Conservation (phyloP, 768 basidiomycete genomes). For the Phanerochaete sordida region DNA sequence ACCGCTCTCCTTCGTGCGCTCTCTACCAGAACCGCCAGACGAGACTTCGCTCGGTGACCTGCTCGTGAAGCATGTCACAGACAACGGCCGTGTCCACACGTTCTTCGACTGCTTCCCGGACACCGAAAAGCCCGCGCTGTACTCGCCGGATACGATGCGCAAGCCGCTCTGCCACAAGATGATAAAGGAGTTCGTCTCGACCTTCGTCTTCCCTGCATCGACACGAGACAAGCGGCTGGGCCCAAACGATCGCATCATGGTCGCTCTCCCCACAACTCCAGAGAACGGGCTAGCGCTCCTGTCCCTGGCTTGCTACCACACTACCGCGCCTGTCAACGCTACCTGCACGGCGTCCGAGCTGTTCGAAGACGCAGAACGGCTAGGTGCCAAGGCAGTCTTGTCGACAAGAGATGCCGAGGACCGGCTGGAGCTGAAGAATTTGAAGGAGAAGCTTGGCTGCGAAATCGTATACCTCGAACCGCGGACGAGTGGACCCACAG, state of each 20-base stretch:
- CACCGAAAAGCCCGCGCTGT: conserved; percentile 33
- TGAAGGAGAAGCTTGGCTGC: conserved; percentile 34
- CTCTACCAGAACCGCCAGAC: conserved; percentile 20
- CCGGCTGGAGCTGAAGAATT: conserved; percentile 32
- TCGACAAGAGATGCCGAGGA: conserved; percentile 38
- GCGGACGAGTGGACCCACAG: conserved; percentile 8
- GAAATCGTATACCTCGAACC: conserved; percentile 30
- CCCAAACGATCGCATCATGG: conserved; percentile 44
- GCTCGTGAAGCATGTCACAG: conserved; percentile 30
- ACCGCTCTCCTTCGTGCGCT: conserved; percentile 28
- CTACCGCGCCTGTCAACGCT: conserved; percentile 45
- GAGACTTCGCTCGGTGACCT: conserved; percentile 35
- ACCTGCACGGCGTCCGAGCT: conserved; percentile 43
- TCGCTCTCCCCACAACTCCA: conserved; percentile 41
- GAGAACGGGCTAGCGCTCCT: conserved; percentile 46
- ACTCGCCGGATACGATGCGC: conserved; percentile 35
- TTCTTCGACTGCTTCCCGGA: conserved; percentile 39
- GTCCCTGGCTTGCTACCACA: conserved; percentile 39
- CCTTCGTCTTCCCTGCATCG: conserved; percentile 37
- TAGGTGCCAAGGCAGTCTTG: conserved; percentile 38
- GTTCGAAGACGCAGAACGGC: conserved; percentile 36
- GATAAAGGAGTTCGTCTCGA: conserved; percentile 34
- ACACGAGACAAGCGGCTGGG: conserved; percentile 26
- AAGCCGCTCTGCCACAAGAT: conserved; percentile 33
- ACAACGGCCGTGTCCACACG: conserved; percentile 27